Conservation (phyloP, 768 basidiomycete genomes). For the Floccularia luteovirens region DNA sequence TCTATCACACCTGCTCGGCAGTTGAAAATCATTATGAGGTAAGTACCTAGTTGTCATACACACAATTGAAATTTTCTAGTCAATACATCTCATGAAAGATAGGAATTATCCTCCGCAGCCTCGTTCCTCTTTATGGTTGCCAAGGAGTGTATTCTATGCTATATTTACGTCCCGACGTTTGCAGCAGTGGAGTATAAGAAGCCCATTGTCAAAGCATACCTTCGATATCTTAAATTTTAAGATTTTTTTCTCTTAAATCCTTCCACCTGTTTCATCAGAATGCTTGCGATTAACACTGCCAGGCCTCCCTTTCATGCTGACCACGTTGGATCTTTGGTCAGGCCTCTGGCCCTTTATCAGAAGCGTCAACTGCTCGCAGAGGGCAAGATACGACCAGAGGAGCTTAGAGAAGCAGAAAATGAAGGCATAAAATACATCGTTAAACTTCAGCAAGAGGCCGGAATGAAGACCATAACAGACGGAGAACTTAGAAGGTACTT, state of each 20-base stretch:
- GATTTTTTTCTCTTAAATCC: constrained; percentile 2
- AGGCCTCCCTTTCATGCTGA: constrained; percentile 41
- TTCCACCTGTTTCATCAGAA: constrained; percentile 3
- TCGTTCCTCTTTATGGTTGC: no score
- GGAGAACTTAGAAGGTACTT: constrained; percentile 41
- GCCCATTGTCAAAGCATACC: constrained; percentile 8
- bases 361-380: constrained; percentile 37
- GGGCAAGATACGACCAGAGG: constrained; percentile 29
- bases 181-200: no score
- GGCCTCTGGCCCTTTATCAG: constrained; percentile 40
- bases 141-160: no score
- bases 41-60: no score
- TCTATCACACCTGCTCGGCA: no score
- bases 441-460: constrained; percentile 43
- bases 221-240: constrained; percentile 3
- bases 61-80: no score
- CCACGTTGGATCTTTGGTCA: constrained; percentile 56
- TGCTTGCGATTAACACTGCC: constrained; percentile 17
- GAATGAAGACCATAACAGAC: constrained; percentile 56
- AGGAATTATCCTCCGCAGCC: no score
- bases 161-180: no score
- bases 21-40: no score
- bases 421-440: constrained; percentile 46
- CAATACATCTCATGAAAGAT: no score
- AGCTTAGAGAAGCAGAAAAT: constrained; percentile 42